These are phyloP conservation scores for Ogataea hybrid DNA, from an alignment of 1,139 yeast species.

Conservation along the genomic window DNA sequence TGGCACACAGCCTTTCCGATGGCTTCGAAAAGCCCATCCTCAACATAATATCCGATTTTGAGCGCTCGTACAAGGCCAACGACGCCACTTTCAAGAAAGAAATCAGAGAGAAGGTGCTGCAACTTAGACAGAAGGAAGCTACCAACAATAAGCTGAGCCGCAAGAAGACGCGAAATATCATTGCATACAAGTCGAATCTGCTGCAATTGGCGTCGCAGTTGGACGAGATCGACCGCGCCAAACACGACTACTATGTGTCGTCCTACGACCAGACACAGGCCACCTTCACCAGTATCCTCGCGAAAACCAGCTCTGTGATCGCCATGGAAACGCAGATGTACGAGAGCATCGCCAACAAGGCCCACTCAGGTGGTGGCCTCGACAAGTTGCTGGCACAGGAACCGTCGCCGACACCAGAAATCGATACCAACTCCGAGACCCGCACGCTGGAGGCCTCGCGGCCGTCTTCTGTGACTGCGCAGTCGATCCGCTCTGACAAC, in stretches of 20 bases:
- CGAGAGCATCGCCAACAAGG: constrained; percentile 79
- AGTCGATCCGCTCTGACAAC: neutral
- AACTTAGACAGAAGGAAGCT: constrained; percentile 53
- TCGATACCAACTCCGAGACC: neutral
- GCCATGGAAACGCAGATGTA: constrained; percentile 79
- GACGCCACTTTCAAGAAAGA: constrained; percentile 54
- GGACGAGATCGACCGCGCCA: constrained; percentile 74
- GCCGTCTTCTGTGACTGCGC: neutral
- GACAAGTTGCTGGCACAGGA: constrained; percentile 49
- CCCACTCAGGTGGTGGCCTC: constrained; percentile 85
- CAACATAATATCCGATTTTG: constrained; percentile 42
- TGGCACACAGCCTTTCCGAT: constrained; percentile 53
- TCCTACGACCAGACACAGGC: constrained; percentile 60
- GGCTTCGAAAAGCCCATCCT: constrained; percentile 58
- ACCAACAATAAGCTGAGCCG: constrained; percentile 56
- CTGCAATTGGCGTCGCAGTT: constrained; percentile 67
- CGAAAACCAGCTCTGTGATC: constrained; percentile 60
- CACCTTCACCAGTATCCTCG: constrained; percentile 52
- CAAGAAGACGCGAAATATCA: constrained; percentile 56
- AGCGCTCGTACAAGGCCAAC: constrained; percentile 39
- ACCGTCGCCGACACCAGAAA: constrained; percentile 1
- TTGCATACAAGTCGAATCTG: constrained; percentile 62
- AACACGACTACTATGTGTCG: constrained; percentile 67
- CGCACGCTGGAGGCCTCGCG: constrained; percentile 2
- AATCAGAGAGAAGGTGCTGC: constrained; percentile 48